Conservation (phyloP, 2,329 filamentous ascomycete species). For the Ceratocystis harringtonii region DNA sequence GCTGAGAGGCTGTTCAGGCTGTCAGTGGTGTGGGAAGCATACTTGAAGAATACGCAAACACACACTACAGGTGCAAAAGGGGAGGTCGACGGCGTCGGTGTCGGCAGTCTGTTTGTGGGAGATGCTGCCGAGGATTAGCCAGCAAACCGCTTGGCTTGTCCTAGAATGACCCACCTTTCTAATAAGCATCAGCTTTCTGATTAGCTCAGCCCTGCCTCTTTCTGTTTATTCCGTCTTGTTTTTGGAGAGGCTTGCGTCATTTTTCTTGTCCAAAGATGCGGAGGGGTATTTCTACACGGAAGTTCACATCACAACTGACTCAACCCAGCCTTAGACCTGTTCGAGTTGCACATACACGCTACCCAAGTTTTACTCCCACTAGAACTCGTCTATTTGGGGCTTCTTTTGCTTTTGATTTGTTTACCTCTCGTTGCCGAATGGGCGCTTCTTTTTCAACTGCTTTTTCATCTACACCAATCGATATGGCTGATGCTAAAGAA, state of each 20-base stretch:
- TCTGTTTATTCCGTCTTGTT: not conserved
- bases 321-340: not conserved
- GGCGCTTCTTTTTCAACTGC: slow-evolving; percentile 20
- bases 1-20: not conserved
- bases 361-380: not conserved
- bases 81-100: not conserved
- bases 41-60: not conserved
- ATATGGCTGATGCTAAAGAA: slow-evolving; percentile 67
- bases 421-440: slow-evolving; percentile 27
- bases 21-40: not conserved
- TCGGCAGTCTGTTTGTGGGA: not conserved
- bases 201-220: not conserved
- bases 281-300: not conserved
- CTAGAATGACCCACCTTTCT: not conserved
- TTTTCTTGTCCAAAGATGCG: not conserved
- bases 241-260: not conserved
- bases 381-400: not conserved
- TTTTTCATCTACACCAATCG: slow-evolving; percentile 40
- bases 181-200: not conserved
- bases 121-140: slow-evolving; percentile 5
- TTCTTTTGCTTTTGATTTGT: not conserved
- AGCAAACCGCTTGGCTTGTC: not conserved
- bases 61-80: not conserved
- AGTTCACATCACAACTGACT: not conserved
- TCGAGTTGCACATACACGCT: not conserved